phyloP scores from a whole-genome alignment of 2,329 filamentous ascomycete species.

The Lasiodiplodia sp. region DNA sequence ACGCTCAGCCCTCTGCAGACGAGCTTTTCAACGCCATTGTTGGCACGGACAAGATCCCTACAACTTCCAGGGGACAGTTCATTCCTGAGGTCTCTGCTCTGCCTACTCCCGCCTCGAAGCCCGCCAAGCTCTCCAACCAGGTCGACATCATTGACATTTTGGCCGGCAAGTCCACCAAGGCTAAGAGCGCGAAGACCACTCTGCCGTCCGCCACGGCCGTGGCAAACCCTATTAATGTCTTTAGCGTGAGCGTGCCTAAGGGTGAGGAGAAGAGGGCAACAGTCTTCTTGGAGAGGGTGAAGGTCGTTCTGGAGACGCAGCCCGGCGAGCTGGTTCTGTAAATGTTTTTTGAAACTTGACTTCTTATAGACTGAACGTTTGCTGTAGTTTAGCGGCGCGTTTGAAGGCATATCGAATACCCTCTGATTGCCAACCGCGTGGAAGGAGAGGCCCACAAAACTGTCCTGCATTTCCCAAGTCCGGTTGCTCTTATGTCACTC shows the following conservation, averaged over 20 bases:
- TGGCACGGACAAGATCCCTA: conserved; percentile 67
- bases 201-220: conserved; percentile 37
- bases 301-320: conserved; percentile 69
- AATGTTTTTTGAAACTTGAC: background rate
- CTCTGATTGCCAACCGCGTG: conserved; percentile 13
- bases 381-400: conserved; percentile 23
- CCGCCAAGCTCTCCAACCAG: conserved; percentile 56
- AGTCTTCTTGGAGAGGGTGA: conserved; percentile 85
- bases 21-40: conserved; percentile 92
- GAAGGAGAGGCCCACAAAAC: background rate
- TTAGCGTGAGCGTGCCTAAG: conserved; percentile 80
- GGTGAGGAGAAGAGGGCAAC: conserved; percentile 82
- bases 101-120: conserved; percentile 32
- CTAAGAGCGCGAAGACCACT: conserved; percentile 51
- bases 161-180: conserved; percentile 40
- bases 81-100: conserved; percentile 71
- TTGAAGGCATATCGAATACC: conserved; percentile 24
- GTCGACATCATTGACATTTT: conserved; percentile 86
- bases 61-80: conserved; percentile 67
- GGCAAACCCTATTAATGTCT: conserved; percentile 71
- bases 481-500: background rate
- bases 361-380: conserved; percentile 16
- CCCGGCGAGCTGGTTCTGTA: conserved; percentile 49
- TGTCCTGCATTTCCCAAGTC: background rate
- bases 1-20: conserved; percentile 71